Base-by-base conservation (phyloP, 164 flowering plant species). In the Akebia trifoliata region DNA sequence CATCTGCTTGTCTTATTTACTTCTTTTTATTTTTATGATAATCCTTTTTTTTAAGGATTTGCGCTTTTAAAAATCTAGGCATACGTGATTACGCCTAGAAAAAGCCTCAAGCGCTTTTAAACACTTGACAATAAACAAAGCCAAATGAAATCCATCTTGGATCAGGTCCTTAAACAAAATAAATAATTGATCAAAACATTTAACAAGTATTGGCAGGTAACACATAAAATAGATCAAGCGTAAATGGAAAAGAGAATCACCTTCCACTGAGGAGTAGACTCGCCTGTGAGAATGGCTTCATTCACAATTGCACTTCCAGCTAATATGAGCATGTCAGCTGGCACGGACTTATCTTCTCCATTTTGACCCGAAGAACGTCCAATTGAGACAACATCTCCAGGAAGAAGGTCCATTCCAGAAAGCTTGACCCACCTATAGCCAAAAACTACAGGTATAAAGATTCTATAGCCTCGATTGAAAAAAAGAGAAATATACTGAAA, bases 221-320 rank as follows among this genome's bases (percentile, higher is more conserved):
- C 38, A 20, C 31, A 65, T 18, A 20, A 49, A 17, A 22, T 4
- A 53, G 20, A 46, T 11, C 31, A 29, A 22, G 34, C 44, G 48
- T 8, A 34, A 38, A 56, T 40, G 44, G 39, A 59, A 58, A 25
- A 70, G 76, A 54, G 52, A 66, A 70, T 57, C 53, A 90, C 99
- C 99, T 93, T 93, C 99, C 99, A 93, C 62, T 93, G 99, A 50
- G 99, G 99, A 61, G 99, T 93, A 57, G 99, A 90, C 80, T 93
- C 99, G 73, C 99, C 99, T 35, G 97, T 93, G 42, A 93, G 87
- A 74, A 93, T 93, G 62, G 99, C 97, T 78, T 90, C 97, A 76
- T 93, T 93, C 14, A 87, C 97, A 37, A 93, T 93, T 60, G 95
- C 95, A 86, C 81, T 93, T 68, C 99, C 99, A 56, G 96, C 90